These are phyloP conservation scores for Inga laurina DNA, from an alignment of 306 rosid genomes.

Conservation along the genomic window DNA sequence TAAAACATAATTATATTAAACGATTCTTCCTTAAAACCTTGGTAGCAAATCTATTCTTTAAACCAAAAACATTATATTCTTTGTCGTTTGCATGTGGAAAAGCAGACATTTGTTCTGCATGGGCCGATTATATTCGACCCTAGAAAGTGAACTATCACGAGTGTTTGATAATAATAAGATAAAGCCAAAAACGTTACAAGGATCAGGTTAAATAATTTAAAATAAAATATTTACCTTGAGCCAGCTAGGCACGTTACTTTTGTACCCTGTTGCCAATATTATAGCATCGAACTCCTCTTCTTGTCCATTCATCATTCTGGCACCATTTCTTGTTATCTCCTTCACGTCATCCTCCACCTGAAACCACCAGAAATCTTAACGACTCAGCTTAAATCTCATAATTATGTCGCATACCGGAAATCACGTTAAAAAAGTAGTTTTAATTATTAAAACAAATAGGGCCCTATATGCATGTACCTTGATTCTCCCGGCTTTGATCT, in stretches of 20 bases:
- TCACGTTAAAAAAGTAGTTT: too few relatives aligned
- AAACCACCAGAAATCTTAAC: background rate
- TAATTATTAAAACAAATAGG: too few relatives aligned
- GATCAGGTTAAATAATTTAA: background rate
- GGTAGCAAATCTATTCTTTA: too few relatives aligned
- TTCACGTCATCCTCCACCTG: conserved; percentile 82
- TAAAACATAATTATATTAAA: too few relatives aligned
- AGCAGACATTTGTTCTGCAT: conserved; percentile 60
- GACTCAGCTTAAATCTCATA: background rate
- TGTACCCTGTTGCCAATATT: conserved; percentile 97
- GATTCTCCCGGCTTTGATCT: conserved; percentile 73
- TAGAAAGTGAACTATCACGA: conserved; percentile 55
- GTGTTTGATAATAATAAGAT: conserved; percentile 62
- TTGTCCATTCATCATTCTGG: conserved; percentile 82
- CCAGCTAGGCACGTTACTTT: conserved; percentile 95
- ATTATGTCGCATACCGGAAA: too few relatives aligned
- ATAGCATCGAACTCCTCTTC: conserved; percentile 87
- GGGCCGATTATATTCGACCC: conserved; percentile 25
- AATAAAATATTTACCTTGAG: conserved; percentile 65
- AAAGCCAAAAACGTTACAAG: conserved; percentile 38
- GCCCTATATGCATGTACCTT: conserved; percentile 38
- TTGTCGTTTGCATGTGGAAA: conserved; percentile 60
- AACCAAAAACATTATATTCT: background rate
- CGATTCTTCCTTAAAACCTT: too few relatives aligned
- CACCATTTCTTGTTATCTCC: conserved; percentile 87